phyloP scores from a whole-genome alignment of 2,329 filamentous ascomycete genomes.

The Fusarium brachygibbosum region DNA sequence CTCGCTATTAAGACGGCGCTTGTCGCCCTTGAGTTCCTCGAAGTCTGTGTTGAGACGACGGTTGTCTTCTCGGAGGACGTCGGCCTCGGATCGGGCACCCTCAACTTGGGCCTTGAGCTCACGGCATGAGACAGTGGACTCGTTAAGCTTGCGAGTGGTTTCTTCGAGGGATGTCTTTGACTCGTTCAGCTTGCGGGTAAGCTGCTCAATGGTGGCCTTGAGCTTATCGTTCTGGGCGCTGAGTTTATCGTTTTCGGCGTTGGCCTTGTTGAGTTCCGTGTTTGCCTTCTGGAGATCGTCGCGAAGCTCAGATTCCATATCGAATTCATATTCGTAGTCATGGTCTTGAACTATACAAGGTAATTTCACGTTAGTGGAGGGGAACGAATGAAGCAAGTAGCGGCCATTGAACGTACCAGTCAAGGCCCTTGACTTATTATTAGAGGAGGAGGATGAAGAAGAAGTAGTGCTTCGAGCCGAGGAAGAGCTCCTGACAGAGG shows the following conservation, averaged over 20 bases:
- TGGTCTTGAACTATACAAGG: conserved; percentile 38
- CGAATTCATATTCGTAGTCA: conserved; percentile 47
- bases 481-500: conserved; percentile 43
- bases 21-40: conserved; percentile 48
- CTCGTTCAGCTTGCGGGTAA: conserved; percentile 51
- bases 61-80: conserved; percentile 47
- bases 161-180: conserved; percentile 40
- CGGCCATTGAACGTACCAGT: conserved; percentile 43
- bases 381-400: conserved; percentile 16
- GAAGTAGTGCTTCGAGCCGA: conserved; percentile 33
- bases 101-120: conserved; percentile 49
- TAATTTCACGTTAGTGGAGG: conserved; percentile 34
- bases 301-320: conserved; percentile 42
- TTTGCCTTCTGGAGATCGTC: conserved; percentile 50
- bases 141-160: conserved; percentile 35
- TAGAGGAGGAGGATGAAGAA: conserved; percentile 31
- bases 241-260: conserved; percentile 49
- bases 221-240: conserved; percentile 49
- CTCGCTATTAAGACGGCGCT: conserved; percentile 47
- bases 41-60: conserved; percentile 46
- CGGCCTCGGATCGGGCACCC: conserved; percentile 45
- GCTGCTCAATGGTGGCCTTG: conserved; percentile 47
- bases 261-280: conserved; percentile 49
- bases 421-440: conserved; percentile 41
- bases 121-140: conserved; percentile 40